A percentile compares a stretch with the other conserved stretches of the same genome.
phyloP scores from a whole-genome alignment of 148 eudicot species.

The Arbutus unedo region DNA sequence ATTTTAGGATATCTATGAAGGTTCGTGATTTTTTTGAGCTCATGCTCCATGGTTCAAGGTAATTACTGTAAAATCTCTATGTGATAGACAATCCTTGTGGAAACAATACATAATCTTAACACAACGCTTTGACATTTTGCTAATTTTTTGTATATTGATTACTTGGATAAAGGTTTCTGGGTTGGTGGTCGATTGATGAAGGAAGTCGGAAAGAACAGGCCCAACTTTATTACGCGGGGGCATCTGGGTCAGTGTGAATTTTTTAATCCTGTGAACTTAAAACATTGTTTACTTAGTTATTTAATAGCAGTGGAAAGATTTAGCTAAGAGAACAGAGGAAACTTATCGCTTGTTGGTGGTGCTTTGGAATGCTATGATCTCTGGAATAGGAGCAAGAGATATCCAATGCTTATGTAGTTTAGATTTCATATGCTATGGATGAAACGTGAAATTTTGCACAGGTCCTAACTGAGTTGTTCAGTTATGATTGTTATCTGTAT shows the following conservation, averaged over 20 bases:
- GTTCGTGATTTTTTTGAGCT: conserved; percentile 35
- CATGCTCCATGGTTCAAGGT: conserved; percentile 47
- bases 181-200: conserved; percentile 59
- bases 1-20: conserved; percentile 27
- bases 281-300: too few species aligned
- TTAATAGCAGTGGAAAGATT: too few species aligned
- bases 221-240: conserved; percentile 30
- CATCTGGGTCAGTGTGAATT: conserved; percentile 32
- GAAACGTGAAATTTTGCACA: too few species aligned
- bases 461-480: neutral
- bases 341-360: too few species aligned
- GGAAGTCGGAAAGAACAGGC: conserved; percentile 47
- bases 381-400: too few species aligned
- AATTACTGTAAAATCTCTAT: conserved; percentile 8
- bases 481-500: too few species aligned
- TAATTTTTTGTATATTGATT: neutral
- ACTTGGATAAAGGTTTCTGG: conserved; percentile 30
- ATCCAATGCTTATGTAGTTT: too few species aligned
- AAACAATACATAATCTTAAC: neutral
- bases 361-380: neutral
- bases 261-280: neutral
- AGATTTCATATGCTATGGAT: too few species aligned
- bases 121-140: neutral
- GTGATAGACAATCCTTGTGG: neutral
- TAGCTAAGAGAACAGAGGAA: too few species aligned